Evolutionary conservation across 306 rosid species (phyloP).

Genomic region (Senna tora): DNA sequence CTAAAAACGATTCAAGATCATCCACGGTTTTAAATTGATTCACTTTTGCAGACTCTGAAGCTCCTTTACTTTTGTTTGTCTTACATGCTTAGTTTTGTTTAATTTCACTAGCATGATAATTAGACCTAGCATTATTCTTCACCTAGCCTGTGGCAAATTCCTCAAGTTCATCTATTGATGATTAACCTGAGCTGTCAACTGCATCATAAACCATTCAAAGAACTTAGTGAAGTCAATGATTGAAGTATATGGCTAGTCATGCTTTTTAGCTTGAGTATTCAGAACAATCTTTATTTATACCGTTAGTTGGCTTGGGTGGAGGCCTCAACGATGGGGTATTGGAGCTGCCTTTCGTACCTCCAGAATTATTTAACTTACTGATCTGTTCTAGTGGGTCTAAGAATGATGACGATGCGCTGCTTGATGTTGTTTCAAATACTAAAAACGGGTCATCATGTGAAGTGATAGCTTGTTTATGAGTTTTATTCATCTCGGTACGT

Average conservation of each 20-base stretch:
- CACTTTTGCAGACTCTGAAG: conserved; percentile 38
- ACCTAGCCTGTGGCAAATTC: conserved; percentile 60
- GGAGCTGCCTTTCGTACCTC: conserved; percentile 45
- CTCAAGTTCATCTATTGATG: conserved; percentile 86
- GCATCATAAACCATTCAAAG: conserved; percentile 36
- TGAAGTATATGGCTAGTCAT: neutral
- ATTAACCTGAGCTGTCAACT: conserved; percentile 52
- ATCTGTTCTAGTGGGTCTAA: conserved; percentile 58
- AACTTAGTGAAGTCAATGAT: conserved; percentile 31
- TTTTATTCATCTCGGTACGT: conserved; percentile 28
- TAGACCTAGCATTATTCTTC: conserved; percentile 47
- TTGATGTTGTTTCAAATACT: conserved; percentile 62
- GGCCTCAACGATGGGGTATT: conserved; percentile 54
- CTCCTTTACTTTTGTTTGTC: conserved; percentile 42
- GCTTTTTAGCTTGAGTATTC: conserved; percentile 39
- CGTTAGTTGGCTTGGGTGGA: conserved; percentile 65
- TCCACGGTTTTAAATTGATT: conserved; percentile 43
- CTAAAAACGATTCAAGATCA: too few species aligned
- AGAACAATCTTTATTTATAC: conserved; percentile 51
- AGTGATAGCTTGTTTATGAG: conserved; percentile 39
- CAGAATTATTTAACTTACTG: conserved; percentile 50
- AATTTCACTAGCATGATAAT: conserved; percentile 36
- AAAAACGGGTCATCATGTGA: conserved; percentile 67
- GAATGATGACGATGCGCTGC: conserved; percentile 49
- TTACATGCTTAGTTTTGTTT: conserved; percentile 43